A percentile compares a stretch with the other conserved stretches of the same genome.
Conservation (phyloP, 228 moss, liverwort and hornwort species). For the Sphagnum fallax region DNA sequence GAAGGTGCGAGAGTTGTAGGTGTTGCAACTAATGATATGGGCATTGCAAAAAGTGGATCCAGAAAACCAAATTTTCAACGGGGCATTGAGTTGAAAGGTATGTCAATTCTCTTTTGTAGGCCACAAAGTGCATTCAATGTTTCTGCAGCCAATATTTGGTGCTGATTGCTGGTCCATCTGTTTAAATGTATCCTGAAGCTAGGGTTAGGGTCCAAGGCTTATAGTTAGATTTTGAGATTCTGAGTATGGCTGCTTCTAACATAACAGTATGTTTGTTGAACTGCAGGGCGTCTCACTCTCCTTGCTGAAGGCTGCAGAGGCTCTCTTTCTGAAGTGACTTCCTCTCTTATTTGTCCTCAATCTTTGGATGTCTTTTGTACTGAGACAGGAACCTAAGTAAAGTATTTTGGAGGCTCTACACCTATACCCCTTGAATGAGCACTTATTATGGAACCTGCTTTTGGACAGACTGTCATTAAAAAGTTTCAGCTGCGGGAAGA, state of each 20-base stretch:
- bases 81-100: slow-evolving; percentile 63
- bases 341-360: background rate
- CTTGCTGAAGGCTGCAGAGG: slow-evolving; percentile 84
- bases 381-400: too few species aligned
- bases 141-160: background rate
- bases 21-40: slow-evolving; percentile 87
- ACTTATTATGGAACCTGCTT: slow-evolving; percentile 2
- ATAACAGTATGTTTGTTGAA: too few species aligned
- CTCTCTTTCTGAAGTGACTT: slow-evolving; percentile 65
- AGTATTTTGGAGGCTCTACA: background rate
- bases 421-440: background rate
- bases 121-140: background rate
- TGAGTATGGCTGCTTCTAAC: too few species aligned
- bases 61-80: slow-evolving; percentile 68
- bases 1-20: slow-evolving; percentile 47
- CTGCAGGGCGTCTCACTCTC: slow-evolving; percentile 62
- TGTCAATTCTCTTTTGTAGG: background rate
- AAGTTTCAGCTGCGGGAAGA: slow-evolving; percentile 66
- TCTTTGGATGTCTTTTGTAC: background rate
- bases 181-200: too few species aligned
- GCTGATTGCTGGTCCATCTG: too few species aligned
- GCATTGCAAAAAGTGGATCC: slow-evolving; percentile 72
- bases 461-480: slow-evolving; percentile 47
- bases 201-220: too few species aligned
- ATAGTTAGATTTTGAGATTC: too few species aligned